A percentile compares a stretch with the other conserved stretches of the same genome.
Conservation (phyloP, 78 protist species). For the Mantamonas sphyraenae region DNA sequence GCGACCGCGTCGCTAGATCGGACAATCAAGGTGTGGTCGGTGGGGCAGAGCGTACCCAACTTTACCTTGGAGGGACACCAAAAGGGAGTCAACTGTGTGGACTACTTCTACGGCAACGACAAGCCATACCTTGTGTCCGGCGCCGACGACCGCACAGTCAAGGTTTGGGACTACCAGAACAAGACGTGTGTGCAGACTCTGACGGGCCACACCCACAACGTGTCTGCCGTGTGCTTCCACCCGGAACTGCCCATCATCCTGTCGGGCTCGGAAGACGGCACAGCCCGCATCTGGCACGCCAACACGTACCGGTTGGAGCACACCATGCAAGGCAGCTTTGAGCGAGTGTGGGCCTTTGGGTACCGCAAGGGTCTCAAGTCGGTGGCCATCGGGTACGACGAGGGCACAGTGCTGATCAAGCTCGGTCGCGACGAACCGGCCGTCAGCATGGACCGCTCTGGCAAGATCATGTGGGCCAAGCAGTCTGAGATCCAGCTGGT, state of each 20-base stretch:
- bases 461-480: conserved; percentile 81
- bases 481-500: conserved; percentile 64
- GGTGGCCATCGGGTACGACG: conserved; percentile 87
- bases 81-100: conserved; percentile 95
- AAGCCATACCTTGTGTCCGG: conserved; percentile 95
- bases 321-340: conserved; percentile 84
- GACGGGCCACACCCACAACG: conserved; percentile 86
- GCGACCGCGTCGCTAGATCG: conserved; percentile 97
- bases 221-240: conserved; percentile 81
- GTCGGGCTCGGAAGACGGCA: conserved; percentile 85
- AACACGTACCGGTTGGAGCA: conserved; percentile 47
- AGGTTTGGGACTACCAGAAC: conserved; percentile 95
- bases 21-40: conserved; percentile 91
- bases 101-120: conserved; percentile 86
- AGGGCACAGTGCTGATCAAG: conserved; percentile 86
- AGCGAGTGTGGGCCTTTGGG: conserved; percentile 88
- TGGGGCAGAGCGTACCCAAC: conserved; percentile 66
- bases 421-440: conserved; percentile 94
- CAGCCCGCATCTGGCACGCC: conserved; percentile 85
- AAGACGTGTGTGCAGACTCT: conserved; percentile 91
- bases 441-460: conserved; percentile 81
- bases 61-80: conserved; percentile 97
- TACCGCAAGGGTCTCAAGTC: conserved; percentile 47
- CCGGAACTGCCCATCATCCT: conserved; percentile 95
- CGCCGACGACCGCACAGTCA: conserved; percentile 85